Base-by-base conservation (phyloP, 371 early-diverging fungal species). In the Mucor plumbeus region DNA sequence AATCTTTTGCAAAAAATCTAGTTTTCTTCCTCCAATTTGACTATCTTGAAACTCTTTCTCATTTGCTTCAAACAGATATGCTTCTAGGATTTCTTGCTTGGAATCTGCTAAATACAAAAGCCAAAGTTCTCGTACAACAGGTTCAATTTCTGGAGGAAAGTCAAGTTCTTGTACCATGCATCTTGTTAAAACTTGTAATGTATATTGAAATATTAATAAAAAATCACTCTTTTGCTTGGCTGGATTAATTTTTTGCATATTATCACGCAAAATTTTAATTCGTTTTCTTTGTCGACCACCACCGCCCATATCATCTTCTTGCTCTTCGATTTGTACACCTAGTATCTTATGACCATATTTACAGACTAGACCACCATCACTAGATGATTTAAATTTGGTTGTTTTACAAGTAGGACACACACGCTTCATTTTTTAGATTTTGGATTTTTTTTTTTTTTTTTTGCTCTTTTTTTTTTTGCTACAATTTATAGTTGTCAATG, bases 51-150 rank as follows among this genome's bases (percentile, higher is more conserved):
- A 53, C 17, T 56, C 63, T 14, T 36, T 67, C 35, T 64, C 61
- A 15, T 67, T 56, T 9, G 61, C 69, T n/a, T 75, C 67, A 47
- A 61, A 59, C 10, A 57, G 10, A 41, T 67, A 63, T 5, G 65
- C 59, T 35, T 72, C 75, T 7, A 38, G 21, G 0, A 73, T 5
- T 61, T 64, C 55, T 7, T 15, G 56, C 33, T 62, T 61, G 7
- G 65, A 50, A 15, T 68, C 63, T 19, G 69, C 47, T 9, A 77
- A 54, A 61, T 73, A 73, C 17, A 75, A 33, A 7, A 81, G 17
- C 81, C 81, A 81, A 7, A 81, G 13, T 48, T 81, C 77, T 10
- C 78, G 70, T 19, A 72, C 73, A 1, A 70, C 58, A 33, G 58
- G 68, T 44, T 81, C 79, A 10, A 78, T 64, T 61, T 78, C 72